Evolutionary conservation across 163 green algal genomes (phyloP).

Genomic region (Chlamydomonas reinhardtii): DNA sequence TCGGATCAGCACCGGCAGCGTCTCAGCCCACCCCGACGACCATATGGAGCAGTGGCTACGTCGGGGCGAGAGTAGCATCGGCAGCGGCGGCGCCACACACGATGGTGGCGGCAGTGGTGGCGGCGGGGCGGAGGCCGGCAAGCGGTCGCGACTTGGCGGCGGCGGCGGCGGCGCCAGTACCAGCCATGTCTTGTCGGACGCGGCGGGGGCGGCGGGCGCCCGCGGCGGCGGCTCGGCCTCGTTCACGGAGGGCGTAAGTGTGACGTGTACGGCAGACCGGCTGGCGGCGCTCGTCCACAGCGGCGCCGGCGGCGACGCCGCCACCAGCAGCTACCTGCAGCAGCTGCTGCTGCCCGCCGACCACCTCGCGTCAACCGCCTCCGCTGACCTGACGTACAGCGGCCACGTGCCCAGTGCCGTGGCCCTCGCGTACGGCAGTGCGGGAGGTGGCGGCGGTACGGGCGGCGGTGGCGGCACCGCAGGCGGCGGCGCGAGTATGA

Average conservation of each 20-base stretch:
- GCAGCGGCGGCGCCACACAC: too few species aligned
- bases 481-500: neutral
- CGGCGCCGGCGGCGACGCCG: slow-evolving; percentile 11
- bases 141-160: neutral
- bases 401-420: too few species aligned
- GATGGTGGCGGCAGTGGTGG: too few species aligned
- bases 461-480: neutral
- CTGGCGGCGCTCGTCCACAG: neutral
- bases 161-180: neutral
- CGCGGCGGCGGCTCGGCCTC: neutral
- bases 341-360: slow-evolving; percentile 13
- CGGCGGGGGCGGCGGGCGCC: neutral
- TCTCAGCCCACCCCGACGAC: too few species aligned
- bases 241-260: slow-evolving; percentile 7
- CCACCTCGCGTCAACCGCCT: neutral
- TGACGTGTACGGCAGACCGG: neutral
- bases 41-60: too few species aligned
- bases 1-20: too few species aligned
- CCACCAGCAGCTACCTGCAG: slow-evolving; percentile 5
- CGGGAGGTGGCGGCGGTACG: neutral
- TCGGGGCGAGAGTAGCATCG: too few species aligned
- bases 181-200: neutral
- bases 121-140: too few species aligned
- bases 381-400: slow-evolving; percentile 27
- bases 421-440: slow-evolving; percentile 20